These are phyloP conservation scores for Acanthochlamys bracteata DNA, from an alignment of 106 monocot species.

Conservation along the genomic window DNA sequence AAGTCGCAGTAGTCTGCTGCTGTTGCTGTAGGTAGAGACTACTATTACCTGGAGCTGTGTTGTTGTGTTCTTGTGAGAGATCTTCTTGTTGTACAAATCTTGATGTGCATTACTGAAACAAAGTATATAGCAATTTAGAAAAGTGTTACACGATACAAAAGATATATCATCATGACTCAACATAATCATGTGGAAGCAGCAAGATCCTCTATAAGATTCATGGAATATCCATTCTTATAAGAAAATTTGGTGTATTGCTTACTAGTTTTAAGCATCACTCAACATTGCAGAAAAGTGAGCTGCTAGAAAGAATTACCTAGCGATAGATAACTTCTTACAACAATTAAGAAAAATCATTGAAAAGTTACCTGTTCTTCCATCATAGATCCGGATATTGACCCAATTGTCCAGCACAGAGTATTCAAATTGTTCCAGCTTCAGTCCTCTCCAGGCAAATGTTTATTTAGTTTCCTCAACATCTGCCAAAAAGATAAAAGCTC, in stretches of 20 bases:
- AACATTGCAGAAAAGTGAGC: too few species aligned
- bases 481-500: conserved; percentile 13
- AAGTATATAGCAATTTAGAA: too few species aligned
- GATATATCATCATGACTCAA: background rate
- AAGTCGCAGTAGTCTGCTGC: background rate
- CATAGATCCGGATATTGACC: conserved; percentile 98
- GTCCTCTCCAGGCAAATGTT: conserved; percentile 86
- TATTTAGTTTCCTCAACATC: conserved; percentile 92
- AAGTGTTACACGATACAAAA: too few species aligned
- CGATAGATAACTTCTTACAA: too few species aligned
- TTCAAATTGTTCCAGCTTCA: conserved; percentile 97
- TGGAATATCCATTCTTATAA: too few species aligned
- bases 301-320: too few species aligned
- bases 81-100: conserved; percentile 2
- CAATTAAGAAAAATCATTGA: too few species aligned
- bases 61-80: conserved; percentile 4
- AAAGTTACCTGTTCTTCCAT: conserved; percentile 79
- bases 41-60: background rate
- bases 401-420: conserved; percentile 97
- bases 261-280: too few species aligned
- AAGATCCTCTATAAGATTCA: too few species aligned
- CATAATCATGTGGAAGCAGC: too few species aligned
- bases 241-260: too few species aligned
- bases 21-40: background rate
- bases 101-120: background rate